A percentile compares a stretch with the other conserved stretches of the same genome.
Conservation (phyloP, 345 rosid genomes). For the Rhizophora apiculata region DNA sequence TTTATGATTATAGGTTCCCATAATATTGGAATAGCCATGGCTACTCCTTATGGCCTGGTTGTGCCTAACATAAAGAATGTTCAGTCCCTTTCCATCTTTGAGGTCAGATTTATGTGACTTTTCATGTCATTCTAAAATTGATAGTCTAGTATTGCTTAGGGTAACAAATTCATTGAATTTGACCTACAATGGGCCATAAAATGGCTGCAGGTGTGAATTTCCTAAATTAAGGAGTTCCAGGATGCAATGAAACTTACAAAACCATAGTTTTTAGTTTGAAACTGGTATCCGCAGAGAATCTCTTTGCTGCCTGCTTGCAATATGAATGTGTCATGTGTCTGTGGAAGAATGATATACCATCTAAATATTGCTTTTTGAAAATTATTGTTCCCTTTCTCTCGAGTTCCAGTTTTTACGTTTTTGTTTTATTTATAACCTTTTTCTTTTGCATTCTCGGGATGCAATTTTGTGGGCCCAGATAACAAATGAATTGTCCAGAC, state of each 20-base stretch:
- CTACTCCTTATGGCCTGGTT: constrained; percentile 78
- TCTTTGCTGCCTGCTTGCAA: not conserved
- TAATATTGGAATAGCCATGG: constrained; percentile 95
- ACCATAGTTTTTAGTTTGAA: not conserved
- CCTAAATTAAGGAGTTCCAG: not conserved
- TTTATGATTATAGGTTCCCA: constrained; percentile 59
- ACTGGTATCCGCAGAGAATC: not conserved
- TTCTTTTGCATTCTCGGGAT: not conserved
- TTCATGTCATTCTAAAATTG: not conserved
- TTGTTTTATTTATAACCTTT: not conserved
- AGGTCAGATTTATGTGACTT: constrained; percentile 39
- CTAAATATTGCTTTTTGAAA: not conserved
- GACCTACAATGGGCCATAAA: no score
- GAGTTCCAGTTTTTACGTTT: not conserved
- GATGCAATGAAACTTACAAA: not conserved
- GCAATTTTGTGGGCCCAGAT: constrained; percentile 35
- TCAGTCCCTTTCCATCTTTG: constrained; percentile 67
- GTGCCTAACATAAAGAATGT: constrained; percentile 95
- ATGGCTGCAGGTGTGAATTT: not conserved
- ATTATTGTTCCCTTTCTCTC: not conserved
- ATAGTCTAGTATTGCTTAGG: not conserved
- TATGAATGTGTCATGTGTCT: not conserved
- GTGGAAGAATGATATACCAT: not conserved
- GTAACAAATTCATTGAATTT: no score
- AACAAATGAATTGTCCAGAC: constrained; percentile 71